Base-by-base conservation (phyloP, 2,329 filamentous ascomycete genomes). In the Colletotrichum sp. region DNA sequence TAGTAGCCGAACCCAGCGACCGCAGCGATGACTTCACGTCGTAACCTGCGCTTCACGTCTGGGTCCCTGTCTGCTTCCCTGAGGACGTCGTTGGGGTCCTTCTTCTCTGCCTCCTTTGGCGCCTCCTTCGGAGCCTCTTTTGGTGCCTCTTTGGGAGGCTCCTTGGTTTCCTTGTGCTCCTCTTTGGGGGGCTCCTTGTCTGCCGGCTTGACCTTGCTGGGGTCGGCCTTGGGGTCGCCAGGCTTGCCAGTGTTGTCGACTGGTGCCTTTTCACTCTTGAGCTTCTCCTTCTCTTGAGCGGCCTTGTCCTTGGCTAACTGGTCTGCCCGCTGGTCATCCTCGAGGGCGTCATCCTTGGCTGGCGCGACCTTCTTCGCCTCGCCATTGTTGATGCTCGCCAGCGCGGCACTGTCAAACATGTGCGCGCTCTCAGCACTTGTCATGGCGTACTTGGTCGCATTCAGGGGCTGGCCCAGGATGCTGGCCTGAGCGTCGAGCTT, bases 401-500 rank as follows among this genome's bases (percentile, higher is more conserved):
- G 59, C 7, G 71, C 71, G 7, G 70, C 76, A 26, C 76, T 77
- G 26, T 77, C 76, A 24, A 77, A 77, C 21, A 69, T 26, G 26
- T 65, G 70, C 13, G 71, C 69, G 21, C 59, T 63, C 43, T 76
- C 76, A 34, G 39, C 57, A 18, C 71, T 77, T 4, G 43, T 55
- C 76, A 77, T 77, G 26, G 76, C 76, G 24, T 77, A 77, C 28
- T 63, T 77, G 30, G 76, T 77, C 39, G 75, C 55, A 32, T 77
- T 77, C 21, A 77, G 74, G 9, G 76, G 48, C 36, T 72, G 67
- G 48, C 76, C 76, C n/a, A 77, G 67, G 13, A 77, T 34, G 1
- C 7, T 15, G 16, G 76, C 74, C 30, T 77, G 32, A 6, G 71
- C 70, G n/a, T 77, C 76, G 8, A 77, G 76, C 57, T 77, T 77